phyloP scores from a whole-genome alignment of 768 basidiomycete species.

The Rhizopogon rudus region DNA sequence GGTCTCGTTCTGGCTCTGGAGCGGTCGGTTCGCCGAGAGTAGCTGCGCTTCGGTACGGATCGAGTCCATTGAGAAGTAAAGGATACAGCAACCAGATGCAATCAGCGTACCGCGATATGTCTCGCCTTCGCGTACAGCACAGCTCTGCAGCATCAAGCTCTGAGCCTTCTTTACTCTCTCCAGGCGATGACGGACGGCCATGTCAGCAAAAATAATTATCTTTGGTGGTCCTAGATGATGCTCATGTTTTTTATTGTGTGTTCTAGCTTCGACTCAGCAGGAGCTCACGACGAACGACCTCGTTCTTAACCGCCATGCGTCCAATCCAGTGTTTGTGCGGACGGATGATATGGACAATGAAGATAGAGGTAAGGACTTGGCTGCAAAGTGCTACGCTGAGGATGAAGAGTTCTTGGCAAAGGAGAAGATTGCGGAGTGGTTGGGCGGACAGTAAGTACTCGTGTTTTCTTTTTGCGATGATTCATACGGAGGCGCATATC shows the following conservation, averaged over 20 bases:
- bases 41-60: slow-evolving; percentile 30
- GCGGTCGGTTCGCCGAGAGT: slow-evolving; percentile 27
- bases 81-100: slow-evolving; percentile 31
- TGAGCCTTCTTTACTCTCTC: slow-evolving; percentile 71
- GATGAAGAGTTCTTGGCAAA: slow-evolving; percentile 79
- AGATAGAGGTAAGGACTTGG: slow-evolving; percentile 63
- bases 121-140: slow-evolving; percentile 57
- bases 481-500: not conserved
- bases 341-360: slow-evolving; percentile 60
- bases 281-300: slow-evolving; percentile 53
- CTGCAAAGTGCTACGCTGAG: slow-evolving; percentile 77
- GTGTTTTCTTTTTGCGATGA: slow-evolving; percentile 1
- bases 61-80: slow-evolving; percentile 41
- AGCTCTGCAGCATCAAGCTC: slow-evolving; percentile 74
- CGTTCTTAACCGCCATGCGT: slow-evolving; percentile 40
- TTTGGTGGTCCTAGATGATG: slow-evolving; percentile 12
- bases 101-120: slow-evolving; percentile 33
- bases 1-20: slow-evolving; percentile 27
- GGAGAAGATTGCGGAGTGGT: slow-evolving; percentile 95
- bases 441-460: slow-evolving; percentile 83
- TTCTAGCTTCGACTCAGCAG: slow-evolving; percentile 32
- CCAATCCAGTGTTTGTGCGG: slow-evolving; percentile 28
- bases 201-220: slow-evolving; percentile 33
- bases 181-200: slow-evolving; percentile 42
- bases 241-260: slow-evolving; percentile 8